These are phyloP conservation scores for Cercospora citrullina DNA, from an alignment of 2,329 filamentous ascomycete genomes.

Conservation along the genomic window DNA sequence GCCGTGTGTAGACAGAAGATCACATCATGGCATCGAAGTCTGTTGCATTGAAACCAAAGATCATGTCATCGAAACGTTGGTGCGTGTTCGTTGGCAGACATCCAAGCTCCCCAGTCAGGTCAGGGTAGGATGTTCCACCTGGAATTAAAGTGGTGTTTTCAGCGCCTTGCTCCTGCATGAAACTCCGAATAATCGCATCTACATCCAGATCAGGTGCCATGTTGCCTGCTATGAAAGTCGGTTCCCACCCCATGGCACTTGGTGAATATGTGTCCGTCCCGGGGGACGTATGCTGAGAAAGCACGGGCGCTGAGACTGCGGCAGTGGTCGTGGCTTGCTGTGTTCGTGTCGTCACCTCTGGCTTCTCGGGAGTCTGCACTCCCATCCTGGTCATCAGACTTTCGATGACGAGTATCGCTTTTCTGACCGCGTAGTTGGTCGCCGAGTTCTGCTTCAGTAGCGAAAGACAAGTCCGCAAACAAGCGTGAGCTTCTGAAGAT, in stretches of 20 bases:
- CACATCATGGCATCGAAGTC: conserved; percentile 22
- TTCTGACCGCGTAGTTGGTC: conserved; percentile 53
- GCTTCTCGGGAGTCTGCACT: conserved; percentile 29
- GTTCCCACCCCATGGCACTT: conserved; percentile 12
- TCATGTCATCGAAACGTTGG: conserved; percentile 34
- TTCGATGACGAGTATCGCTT: conserved; percentile 49
- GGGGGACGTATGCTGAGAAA: background rate
- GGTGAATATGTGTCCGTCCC: background rate
- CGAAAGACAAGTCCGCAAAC: conserved; percentile 48
- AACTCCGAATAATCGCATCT: conserved; percentile 47
- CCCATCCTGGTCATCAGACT: conserved; percentile 50
- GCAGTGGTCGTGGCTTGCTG: background rate
- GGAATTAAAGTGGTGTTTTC: background rate
- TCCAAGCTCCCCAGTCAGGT: conserved; percentile 13
- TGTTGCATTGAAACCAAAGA: conserved; percentile 41
- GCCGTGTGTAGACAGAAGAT: background rate
- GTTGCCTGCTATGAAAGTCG: conserved; percentile 27
- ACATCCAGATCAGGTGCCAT: conserved; percentile 43
- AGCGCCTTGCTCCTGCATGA: conserved; percentile 31
- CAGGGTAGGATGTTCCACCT: background rate
- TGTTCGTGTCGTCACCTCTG: background rate
- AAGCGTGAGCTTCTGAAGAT: conserved; percentile 44
- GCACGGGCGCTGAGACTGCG: background rate
- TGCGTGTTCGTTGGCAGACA: background rate
- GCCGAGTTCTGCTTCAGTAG: conserved; percentile 54